Percentiles rank a stretch among this genome's conserved stretches.
These are phyloP conservation scores for Zygosaccharomyces pseudorouxii DNA, from an alignment of 805 yeast genomes.

Conservation along the genomic window DNA sequence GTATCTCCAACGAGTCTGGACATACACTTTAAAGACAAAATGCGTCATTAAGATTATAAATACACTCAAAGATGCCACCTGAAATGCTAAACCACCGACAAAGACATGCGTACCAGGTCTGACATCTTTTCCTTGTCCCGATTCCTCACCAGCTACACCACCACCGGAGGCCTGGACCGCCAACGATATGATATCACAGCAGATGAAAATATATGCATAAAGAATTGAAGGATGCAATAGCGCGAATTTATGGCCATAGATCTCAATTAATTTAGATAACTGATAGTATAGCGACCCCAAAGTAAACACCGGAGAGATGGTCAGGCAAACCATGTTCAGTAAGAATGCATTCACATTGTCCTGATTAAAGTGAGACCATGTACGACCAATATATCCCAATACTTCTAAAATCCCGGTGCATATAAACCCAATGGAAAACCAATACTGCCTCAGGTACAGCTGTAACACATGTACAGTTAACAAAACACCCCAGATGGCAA, in stretches of 20 bases:
- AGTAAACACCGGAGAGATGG: slow-evolving; percentile 76
- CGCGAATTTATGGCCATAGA: slow-evolving; percentile 56
- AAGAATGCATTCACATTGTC: slow-evolving; percentile 42
- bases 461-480: slow-evolving; percentile 44
- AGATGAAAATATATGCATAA: slow-evolving; percentile 55
- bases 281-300: slow-evolving; percentile 80
- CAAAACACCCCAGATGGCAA: slow-evolving; percentile 50
- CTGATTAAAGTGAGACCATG: slow-evolving; percentile 40
- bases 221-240: slow-evolving; percentile 33
- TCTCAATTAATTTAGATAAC: slow-evolving; percentile 59
- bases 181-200: slow-evolving; percentile 60
- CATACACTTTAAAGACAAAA: slow-evolving; percentile 42
- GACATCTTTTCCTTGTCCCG: slow-evolving; percentile 15
- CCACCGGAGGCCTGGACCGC: slow-evolving; percentile 75
- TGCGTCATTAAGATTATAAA: slow-evolving; percentile 50
- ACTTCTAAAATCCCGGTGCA: slow-evolving; percentile 57
- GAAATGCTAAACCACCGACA: slow-evolving; percentile 75
- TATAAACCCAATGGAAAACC: slow-evolving; percentile 58
- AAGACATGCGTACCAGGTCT: slow-evolving; percentile 40
- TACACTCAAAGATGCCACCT: slow-evolving; percentile 62
- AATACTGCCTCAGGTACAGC: slow-evolving; percentile 49
- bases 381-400: slow-evolving; percentile 63
- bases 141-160: slow-evolving; percentile 55
- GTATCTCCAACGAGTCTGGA: slow-evolving; percentile 27
- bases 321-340: slow-evolving; percentile 62